Conservation (phyloP, 177 flowering plant species). For the Vitis hybrid region DNA sequence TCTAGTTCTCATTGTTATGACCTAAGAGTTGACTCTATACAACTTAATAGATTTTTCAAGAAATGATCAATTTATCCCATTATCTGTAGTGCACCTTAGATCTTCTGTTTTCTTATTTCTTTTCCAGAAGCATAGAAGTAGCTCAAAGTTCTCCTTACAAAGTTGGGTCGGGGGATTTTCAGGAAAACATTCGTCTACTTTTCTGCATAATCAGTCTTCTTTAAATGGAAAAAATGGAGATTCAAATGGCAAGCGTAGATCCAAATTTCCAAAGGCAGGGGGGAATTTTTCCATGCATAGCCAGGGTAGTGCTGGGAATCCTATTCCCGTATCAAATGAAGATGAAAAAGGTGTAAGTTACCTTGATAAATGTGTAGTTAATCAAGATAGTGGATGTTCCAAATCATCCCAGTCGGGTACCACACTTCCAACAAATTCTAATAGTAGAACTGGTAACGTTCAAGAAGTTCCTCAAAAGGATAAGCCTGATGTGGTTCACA, state of each 20-base stretch:
- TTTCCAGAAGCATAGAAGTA: conserved; percentile 66
- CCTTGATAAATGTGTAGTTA: conserved; percentile 37
- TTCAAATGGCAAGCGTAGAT: conserved; percentile 16
- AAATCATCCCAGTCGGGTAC: conserved; percentile 8
- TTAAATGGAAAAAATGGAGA: conserved; percentile 25
- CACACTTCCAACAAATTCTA: conserved; percentile 6
- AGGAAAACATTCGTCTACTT: conserved; percentile 37
- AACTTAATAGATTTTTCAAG: neutral
- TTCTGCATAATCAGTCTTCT: conserved; percentile 19
- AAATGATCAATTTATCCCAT: neutral
- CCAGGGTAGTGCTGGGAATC: conserved; percentile 18
- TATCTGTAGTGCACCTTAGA: neutral
- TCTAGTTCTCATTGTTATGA: neutral
- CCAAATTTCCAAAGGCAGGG: conserved; percentile 25
- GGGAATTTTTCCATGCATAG: conserved; percentile 14
- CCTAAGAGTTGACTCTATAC: neutral
- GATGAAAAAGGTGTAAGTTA: conserved; percentile 21
- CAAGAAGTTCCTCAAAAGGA: conserved; percentile 20
- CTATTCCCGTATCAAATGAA: conserved; percentile 23
- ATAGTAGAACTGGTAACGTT: conserved; percentile 6
- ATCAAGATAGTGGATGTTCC: conserved; percentile 27
- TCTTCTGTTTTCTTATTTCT: conserved; percentile 6
- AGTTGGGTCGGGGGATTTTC: conserved; percentile 58
- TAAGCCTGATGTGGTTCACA: conserved; percentile 36
- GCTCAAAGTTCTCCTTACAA: conserved; percentile 56